phyloP scores from a whole-genome alignment of 208 protist species.

The Leishmania braziliensis region DNA sequence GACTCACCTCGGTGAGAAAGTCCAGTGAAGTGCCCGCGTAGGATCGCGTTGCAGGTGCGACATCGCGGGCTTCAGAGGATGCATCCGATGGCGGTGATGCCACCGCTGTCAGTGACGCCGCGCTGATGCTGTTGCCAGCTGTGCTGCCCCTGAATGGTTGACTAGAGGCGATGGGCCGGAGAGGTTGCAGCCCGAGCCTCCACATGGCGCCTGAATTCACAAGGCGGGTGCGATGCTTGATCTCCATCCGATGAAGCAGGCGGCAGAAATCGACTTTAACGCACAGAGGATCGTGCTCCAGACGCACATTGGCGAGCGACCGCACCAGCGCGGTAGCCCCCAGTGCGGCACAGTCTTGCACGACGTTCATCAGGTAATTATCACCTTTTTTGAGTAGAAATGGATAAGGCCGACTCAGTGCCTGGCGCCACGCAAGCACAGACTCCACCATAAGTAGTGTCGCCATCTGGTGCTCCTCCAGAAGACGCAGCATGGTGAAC shows the following conservation, averaged over 20 bases:
- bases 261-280: constrained; percentile 37
- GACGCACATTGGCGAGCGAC: constrained; percentile 39
- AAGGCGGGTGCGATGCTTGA: constrained; percentile 41
- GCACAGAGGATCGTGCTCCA: constrained; percentile 54
- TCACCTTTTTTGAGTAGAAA: constrained; percentile 49
- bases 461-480: constrained; percentile 56
- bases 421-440: constrained; percentile 67
- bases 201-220: constrained; percentile 44
- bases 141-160: not conserved
- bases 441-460: constrained; percentile 64
- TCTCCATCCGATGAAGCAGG: constrained; percentile 30
- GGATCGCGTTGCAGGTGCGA: not conserved
- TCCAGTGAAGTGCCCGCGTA: constrained; percentile 8
- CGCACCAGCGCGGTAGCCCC: constrained; percentile 35
- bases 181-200: constrained; percentile 35
- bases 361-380: constrained; percentile 60
- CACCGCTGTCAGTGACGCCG: not conserved
- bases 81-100: not conserved
- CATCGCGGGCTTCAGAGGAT: not conserved
- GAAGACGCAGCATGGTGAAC: constrained; percentile 35
- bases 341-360: constrained; percentile 54
- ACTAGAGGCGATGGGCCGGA: not conserved
- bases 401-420: constrained; percentile 55
- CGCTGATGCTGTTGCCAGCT: not conserved
- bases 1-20: constrained; percentile 11